Base-by-base conservation (phyloP, 768 basidiomycete species). In the Suillus fuscotomentosus region DNA sequence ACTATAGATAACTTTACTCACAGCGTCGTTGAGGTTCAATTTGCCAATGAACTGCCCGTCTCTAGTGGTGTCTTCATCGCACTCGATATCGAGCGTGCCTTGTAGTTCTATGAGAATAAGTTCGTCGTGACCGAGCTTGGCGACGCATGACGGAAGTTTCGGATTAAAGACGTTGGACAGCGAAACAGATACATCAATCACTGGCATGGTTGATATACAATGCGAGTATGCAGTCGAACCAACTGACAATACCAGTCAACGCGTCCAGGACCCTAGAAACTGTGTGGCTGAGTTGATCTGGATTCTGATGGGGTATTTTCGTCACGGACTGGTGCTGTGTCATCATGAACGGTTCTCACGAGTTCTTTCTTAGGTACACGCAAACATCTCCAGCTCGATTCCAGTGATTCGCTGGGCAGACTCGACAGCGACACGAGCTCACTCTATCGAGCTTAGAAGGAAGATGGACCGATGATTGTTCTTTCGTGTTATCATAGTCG, bases 51-150 rank as follows among this genome's bases (percentile, higher is more conserved):
- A 72, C 66, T 88, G 85, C 5, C 89, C 90, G 34, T 88, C 82
- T 43, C 83, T 84, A 68, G 88, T 84, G 10, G 82, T 75, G 53
- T 76, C 76, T 41, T 81, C 74, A 10, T 72, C 73, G 51, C 77
- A 85, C 62, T 92, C 90, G 39, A 90, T 87, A 53, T 90, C 87
- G 43, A 97, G 82, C 59, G 82, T 80, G 60, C 95, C 95, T 75
- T 98, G 96, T 5, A 97, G 81, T 70, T 98, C 95, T 61, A 98
- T 84, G 5, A 98, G 79, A 48, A 94, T 86, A 15, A 94, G 73
- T 71, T 95, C 92, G 50, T 89, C 88, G 67, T 91, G 82, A 17
- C 92, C 93, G 50, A 96, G 84, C 63, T 83, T 83, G 2, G 88
- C 89, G 15, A 97, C 80, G 0, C 82, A 78, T 2, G 88, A 81